A percentile compares a stretch with the other conserved stretches of the same genome.
These are phyloP conservation scores for Closterium sp. DNA, from an alignment of 139 green algal species.

Conservation along the genomic window DNA sequence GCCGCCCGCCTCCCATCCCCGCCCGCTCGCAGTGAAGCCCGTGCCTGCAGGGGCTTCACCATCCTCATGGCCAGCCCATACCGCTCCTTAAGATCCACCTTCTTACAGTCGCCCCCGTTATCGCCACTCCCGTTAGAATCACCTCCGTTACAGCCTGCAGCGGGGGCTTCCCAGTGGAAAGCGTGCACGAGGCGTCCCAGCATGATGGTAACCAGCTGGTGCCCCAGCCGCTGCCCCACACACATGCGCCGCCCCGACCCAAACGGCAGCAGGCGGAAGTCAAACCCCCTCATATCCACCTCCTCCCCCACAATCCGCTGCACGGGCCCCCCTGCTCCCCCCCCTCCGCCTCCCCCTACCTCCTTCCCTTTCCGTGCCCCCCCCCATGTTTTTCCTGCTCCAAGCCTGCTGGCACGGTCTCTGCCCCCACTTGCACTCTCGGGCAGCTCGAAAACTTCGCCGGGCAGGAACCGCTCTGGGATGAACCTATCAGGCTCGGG, in stretches of 20 bases:
- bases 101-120: not conserved
- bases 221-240: not conserved
- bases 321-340: not conserved
- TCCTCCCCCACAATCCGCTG: not conserved
- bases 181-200: not conserved
- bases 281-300: not conserved
- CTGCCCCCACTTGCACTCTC: too few species aligned
- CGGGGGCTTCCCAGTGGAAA: not conserved
- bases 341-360: too few species aligned
- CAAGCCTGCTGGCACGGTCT: too few species aligned
- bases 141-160: not conserved
- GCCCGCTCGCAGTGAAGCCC: not conserved
- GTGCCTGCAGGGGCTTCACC: too few species aligned
- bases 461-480: constrained; percentile 11
- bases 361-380: too few species aligned
- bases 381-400: too few species aligned
- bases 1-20: not conserved
- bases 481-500: constrained; percentile 7
- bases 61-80: not conserved
- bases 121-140: not conserved
- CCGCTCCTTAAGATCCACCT: not conserved
- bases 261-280: constrained; percentile 10
- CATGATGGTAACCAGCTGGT: constrained; percentile 9
- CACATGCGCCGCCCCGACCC: constrained; percentile 1
- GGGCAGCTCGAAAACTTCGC: not conserved